Conservation (phyloP, 1,139 yeast species). For the Lodderomyces parapsilosis region DNA sequence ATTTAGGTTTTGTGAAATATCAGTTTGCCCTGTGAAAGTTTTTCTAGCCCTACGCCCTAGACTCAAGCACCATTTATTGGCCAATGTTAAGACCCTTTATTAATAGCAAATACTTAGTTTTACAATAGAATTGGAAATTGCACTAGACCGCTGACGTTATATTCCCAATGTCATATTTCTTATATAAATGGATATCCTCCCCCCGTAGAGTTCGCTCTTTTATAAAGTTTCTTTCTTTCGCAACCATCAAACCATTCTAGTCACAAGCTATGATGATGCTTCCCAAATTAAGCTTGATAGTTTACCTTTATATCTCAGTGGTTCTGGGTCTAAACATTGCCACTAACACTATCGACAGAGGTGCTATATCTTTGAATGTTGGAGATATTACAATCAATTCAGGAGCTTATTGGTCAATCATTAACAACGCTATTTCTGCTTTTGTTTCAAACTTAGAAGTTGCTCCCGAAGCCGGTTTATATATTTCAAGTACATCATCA, state of each 20-base stretch:
- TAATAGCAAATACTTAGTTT: no score
- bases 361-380: slow-evolving; percentile 18
- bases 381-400: slow-evolving; percentile 27
- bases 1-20: no score
- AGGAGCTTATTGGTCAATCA: slow-evolving; percentile 33
- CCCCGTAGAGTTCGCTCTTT: no score
- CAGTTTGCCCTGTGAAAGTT: no score
- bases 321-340: slow-evolving; percentile 7
- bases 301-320: background rate
- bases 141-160: no score
- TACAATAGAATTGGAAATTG: no score
- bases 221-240: background rate
- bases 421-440: slow-evolving; percentile 26
- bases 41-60: no score
- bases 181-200: no score
- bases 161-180: no score
- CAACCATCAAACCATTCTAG: background rate
- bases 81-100: no score
- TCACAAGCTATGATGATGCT: background rate
- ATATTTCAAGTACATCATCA: slow-evolving; percentile 9
- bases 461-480: slow-evolving; percentile 24
- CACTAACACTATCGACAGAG: slow-evolving; percentile 14
- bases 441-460: slow-evolving; percentile 22
- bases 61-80: no score
- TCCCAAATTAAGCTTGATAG: background rate